These are phyloP conservation scores for Paxillus rubicundulus DNA, from an alignment of 768 basidiomycete genomes.

Conservation along the genomic window DNA sequence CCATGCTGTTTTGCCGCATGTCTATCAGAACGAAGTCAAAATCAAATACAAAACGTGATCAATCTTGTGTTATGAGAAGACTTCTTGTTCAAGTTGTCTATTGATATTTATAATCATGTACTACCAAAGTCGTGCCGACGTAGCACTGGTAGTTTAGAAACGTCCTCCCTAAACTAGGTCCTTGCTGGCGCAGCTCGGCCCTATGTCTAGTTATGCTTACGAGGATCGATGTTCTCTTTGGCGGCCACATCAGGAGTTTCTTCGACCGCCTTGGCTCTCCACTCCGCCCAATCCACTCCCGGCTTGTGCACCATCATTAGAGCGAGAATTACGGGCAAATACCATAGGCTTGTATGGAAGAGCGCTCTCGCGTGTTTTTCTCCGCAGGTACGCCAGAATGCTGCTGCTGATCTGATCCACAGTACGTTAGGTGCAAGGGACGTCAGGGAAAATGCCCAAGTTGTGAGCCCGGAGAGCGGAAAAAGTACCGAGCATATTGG, in stretches of 20 bases:
- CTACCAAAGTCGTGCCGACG: too few relatives aligned
- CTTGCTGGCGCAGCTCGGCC: too few relatives aligned
- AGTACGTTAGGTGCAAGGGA: constrained; percentile 73
- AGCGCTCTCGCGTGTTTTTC: constrained; percentile 76
- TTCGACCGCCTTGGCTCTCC: constrained; percentile 27
- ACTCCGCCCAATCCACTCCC: constrained; percentile 72
- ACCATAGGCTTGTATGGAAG: constrained; percentile 85
- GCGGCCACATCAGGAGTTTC: background rate
- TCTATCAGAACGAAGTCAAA: too few relatives aligned
- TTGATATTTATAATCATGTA: too few relatives aligned
- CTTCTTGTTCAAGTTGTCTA: too few relatives aligned
- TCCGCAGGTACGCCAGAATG: constrained; percentile 68
- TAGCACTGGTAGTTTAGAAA: too few relatives aligned
- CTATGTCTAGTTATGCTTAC: background rate
- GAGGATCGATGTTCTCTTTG: background rate
- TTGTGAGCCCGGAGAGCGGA: constrained; percentile 91
- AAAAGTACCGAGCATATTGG: constrained; percentile 78
- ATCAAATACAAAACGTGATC: too few relatives aligned
- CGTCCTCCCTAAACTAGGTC: too few relatives aligned
- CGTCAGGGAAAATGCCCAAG: constrained; percentile 82
- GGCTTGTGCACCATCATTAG: constrained; percentile 96
- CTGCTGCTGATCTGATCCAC: constrained; percentile 64
- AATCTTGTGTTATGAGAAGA: too few relatives aligned
- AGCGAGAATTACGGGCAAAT: constrained; percentile 83
- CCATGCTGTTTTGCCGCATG: too few relatives aligned